Evolutionary conservation across 1,284 basidiomycete genomes (phyloP), one percentile per base, ranked within the genome.

Genomic region (Peniophora sp.): DNA sequence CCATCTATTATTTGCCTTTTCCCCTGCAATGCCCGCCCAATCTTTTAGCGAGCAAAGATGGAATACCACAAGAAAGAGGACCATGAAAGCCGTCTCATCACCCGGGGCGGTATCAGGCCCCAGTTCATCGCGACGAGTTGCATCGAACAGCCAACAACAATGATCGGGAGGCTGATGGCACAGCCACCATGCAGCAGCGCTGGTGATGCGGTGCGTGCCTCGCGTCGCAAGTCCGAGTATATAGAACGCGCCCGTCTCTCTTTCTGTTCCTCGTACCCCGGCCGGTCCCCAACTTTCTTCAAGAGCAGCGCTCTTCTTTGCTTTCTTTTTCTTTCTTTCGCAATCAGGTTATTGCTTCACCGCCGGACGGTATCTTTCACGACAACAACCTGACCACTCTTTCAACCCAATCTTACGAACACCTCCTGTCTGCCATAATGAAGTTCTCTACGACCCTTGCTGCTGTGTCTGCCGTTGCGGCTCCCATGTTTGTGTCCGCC

Each of bases 271-370:
- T 41, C 38, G 38, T 41, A 41, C 38, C 38, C 38, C 19, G 16
- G 38, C 19, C n/a, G 38, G 19, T 20, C 41, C 12, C 32, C 27
- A 8, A 35, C 23, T 22, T n/a, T 46, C 22, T 38, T 19, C 22
- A 35, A 39, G 46, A 52, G 50, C 50, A 41, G 50, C 24, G 50
- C 50, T 52, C 50, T 52, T 22, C 44, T 32, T 32, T 32, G 27
- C 44, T 39, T n/a, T 24, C 19, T n/a, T 51, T 47, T 27, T 32
- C n/a, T 10, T 50, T 47, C 23, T 39, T 16, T 39, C 17, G 10
- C 16, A 23, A 43, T 52, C 43, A 3, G 36, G 14, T 17, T 25
- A 20, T 45, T 49, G 12, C 44, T 25, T 25, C 27, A 23, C 44
- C 44, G 44, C 44, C 45, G 50, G 45, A 39, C 25, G 51, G 38